Evolutionary conservation across 805 yeast species (phyloP).

Genomic region (Isabelozyma rhagii): DNA sequence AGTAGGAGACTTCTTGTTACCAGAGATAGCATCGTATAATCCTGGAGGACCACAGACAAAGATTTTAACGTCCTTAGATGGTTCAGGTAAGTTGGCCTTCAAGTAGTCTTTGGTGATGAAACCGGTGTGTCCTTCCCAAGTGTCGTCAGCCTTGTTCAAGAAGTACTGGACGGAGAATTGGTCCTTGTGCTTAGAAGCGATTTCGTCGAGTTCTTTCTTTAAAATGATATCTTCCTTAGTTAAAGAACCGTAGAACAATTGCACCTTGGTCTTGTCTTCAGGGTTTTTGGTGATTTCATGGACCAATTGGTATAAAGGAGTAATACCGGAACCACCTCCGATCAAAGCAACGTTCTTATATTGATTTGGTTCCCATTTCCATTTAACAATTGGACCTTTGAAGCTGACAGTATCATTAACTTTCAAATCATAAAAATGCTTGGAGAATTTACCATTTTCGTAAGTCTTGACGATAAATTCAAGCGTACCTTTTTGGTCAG

Average conservation of each 20-base stretch:
- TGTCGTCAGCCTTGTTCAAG: conserved; percentile 59
- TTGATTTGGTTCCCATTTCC: conserved; percentile 86
- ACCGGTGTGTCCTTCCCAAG: conserved; percentile 63
- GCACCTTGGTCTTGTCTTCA: conserved; percentile 83
- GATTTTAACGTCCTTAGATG: conserved; percentile 58
- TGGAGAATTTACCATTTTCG: conserved; percentile 79
- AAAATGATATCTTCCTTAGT: conserved; percentile 78
- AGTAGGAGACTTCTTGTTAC: conserved; percentile 75
- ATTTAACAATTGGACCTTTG: conserved; percentile 92
- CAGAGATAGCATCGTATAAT: conserved; percentile 83
- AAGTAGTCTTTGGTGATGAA: conserved; percentile 76
- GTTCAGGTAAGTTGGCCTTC: conserved; percentile 56
- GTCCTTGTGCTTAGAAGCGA: conserved; percentile 67
- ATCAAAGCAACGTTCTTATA: conserved; percentile 75
- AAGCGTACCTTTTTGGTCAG: conserved; percentile 66
- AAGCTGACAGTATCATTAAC: conserved; percentile 79
- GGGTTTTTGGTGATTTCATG: conserved; percentile 77
- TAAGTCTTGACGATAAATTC: conserved; percentile 83
- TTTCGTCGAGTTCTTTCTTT: conserved; percentile 68
- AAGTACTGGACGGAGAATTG: conserved; percentile 78
- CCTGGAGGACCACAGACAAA: conserved; percentile 97
- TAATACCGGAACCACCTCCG: conserved; percentile 97
- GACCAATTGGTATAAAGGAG: conserved; percentile 88
- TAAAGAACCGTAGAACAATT: conserved; percentile 76
- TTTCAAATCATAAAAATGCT: conserved; percentile 67